Conservation (phyloP, 495 filamentous ascomycete species). For the Aspergillus wentii region DNA sequence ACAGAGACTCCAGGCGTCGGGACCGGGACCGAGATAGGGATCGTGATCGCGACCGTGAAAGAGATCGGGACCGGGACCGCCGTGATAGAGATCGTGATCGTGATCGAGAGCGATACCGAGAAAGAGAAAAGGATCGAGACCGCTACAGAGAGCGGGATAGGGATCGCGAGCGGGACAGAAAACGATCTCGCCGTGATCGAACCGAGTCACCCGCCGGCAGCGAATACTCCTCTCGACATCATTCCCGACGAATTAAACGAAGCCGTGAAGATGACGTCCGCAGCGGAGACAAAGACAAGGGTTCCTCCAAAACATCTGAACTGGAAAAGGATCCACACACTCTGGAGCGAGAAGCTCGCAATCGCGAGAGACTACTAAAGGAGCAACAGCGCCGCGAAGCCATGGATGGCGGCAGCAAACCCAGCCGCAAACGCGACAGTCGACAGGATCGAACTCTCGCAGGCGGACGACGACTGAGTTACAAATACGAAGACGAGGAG, state of each 20-base stretch:
- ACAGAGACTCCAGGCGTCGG: conserved; percentile 24
- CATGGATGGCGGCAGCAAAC: conserved; percentile 17
- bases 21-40: conserved; percentile 32
- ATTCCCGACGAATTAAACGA: conserved; percentile 40
- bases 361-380: conserved; percentile 70
- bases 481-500: conserved; percentile 58
- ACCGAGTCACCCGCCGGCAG: conserved; percentile 34
- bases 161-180: conserved; percentile 45
- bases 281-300: conserved; percentile 11
- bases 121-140: conserved; percentile 42
- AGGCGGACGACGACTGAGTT: conserved; percentile 48
- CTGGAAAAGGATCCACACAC: conserved; percentile 64
- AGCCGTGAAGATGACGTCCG: conserved; percentile 25
- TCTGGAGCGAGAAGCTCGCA: conserved; percentile 68
- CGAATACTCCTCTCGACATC: conserved; percentile 30
- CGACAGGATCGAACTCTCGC: conserved; percentile 43
- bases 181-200: conserved; percentile 50
- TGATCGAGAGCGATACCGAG: conserved; percentile 38
- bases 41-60: conserved; percentile 31
- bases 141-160: conserved; percentile 39
- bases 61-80: conserved; percentile 34
- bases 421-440: conserved; percentile 25
- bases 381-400: conserved; percentile 70
- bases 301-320: conserved; percentile 18
- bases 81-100: conserved; percentile 43